Evolutionary conservation across 306 rosid genomes (phyloP), one percentile per base, ranked within the genome.

Genomic region (Glycyrrhiza uralensis): DNA sequence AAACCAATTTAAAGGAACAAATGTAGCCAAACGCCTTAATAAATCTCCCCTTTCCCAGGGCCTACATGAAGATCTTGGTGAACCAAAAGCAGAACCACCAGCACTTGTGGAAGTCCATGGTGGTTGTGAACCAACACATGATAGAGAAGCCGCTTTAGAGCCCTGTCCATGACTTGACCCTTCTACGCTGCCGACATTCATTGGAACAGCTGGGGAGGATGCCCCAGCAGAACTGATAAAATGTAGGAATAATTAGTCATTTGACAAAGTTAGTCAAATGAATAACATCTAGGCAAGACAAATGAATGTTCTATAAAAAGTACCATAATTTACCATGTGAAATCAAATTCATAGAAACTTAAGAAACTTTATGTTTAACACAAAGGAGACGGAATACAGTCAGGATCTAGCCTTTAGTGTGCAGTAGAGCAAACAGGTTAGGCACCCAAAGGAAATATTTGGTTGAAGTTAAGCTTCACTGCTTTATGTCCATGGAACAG

Each of bases 21-120:
- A 95, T 6, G 97, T 89, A 66, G 96, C 96, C 87, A 95, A 84
- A 49, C 99, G 97, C 85, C 97, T 90, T 62, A 91, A 75, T 69
- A 95, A 84, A 86, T 95, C 99, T 67, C 96, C 99, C 81, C 99
- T 84, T 81, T 95, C 99, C 97, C 97, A 95, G 36, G 99, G 99
- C 67, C 97, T 86, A 82, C 97, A 94, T 1, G 96, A 91, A 52
- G 81, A 84, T 65, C 88, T 84, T 26, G 96, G 89, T 17, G 93
- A 88, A 74, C 92, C 92, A 58, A 93, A 90, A 57, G 88, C 77
- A 62, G 93, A 89, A 62, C 92, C 99, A 59, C 90, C 91, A 66
- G 86, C 93, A 74, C 96, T 91, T 6, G 96, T 91, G 51, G 97
- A 89, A 81, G 87, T 82, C 83, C 86, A 50, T 35, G 93, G 99